Percentiles rank a stretch among this genome's conserved stretches.
Conservation (phyloP, 805 yeast genomes). For the Myxozyma mucilagina region DNA sequence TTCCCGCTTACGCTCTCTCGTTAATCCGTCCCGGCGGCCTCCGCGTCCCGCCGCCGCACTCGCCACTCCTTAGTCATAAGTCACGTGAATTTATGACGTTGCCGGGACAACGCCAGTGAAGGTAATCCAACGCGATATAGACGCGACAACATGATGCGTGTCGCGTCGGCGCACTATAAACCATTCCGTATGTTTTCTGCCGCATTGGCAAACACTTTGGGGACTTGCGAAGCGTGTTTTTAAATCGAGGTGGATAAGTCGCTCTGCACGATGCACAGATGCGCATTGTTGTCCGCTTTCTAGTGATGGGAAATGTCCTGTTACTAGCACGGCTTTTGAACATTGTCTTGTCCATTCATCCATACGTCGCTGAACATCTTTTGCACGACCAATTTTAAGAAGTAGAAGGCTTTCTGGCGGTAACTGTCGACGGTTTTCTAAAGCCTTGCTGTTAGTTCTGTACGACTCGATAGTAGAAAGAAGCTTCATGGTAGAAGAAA, state of each 20-base stretch:
- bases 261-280: slow-evolving; percentile 31
- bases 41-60: too few relatives aligned
- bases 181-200: slow-evolving; percentile 29
- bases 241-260: slow-evolving; percentile 30
- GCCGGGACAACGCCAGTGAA: slow-evolving; percentile 20
- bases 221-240: slow-evolving; percentile 19
- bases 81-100: not conserved
- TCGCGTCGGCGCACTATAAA: slow-evolving; percentile 22
- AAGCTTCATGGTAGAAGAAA: not conserved
- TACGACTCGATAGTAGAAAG: not conserved
- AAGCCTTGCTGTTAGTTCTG: not conserved
- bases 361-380: slow-evolving; percentile 23
- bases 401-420: slow-evolving; percentile 1
- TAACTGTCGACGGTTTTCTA: not conserved
- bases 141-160: slow-evolving; percentile 9
- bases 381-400: slow-evolving; percentile 28
- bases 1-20: too few relatives aligned
- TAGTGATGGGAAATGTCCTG: slow-evolving; percentile 21
- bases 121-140: slow-evolving; percentile 23
- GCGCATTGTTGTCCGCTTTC: slow-evolving; percentile 1
- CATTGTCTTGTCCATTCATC: slow-evolving; percentile 32
- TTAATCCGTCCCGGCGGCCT: too few relatives aligned
- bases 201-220: slow-evolving; percentile 6
- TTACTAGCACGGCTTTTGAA: slow-evolving; percentile 17
- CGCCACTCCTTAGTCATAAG: too few relatives aligned